These are phyloP conservation scores for Globisporangium rhizosaccharum DNA, from an alignment of 352 stramenopile species.

Conservation along the genomic window DNA sequence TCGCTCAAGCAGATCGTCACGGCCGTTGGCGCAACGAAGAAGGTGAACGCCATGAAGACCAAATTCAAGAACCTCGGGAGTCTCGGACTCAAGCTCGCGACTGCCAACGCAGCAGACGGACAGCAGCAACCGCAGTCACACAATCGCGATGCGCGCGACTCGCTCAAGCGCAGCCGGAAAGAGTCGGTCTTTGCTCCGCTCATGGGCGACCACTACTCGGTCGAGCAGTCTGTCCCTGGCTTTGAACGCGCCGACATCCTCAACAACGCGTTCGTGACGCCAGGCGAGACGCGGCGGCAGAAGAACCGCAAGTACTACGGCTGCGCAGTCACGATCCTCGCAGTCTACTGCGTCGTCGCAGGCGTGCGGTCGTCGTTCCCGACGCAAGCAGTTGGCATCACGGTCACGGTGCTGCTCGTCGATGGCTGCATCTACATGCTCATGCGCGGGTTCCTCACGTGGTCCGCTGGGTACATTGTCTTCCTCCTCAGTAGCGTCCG, in stretches of 20 bases:
- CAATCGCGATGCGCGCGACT: neutral
- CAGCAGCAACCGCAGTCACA: constrained; percentile 15
- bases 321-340: constrained; percentile 37
- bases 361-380: constrained; percentile 48
- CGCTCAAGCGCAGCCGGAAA: constrained; percentile 31
- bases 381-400: constrained; percentile 54
- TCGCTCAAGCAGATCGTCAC: constrained; percentile 77
- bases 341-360: constrained; percentile 59
- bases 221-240: constrained; percentile 69
- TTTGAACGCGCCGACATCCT: constrained; percentile 72
- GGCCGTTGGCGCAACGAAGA: constrained; percentile 68
- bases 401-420: constrained; percentile 58
- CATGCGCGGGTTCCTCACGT: constrained; percentile 54
- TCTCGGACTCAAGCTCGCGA: constrained; percentile 65
- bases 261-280: constrained; percentile 73
- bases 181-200: constrained; percentile 70
- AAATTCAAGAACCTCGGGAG: constrained; percentile 84
- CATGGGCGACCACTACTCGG: constrained; percentile 72
- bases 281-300: constrained; percentile 33
- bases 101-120: constrained; percentile 25
- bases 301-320: constrained; percentile 53
- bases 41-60: constrained; percentile 66
- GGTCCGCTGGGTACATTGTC: constrained; percentile 78
- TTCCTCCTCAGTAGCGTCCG: constrained; percentile 69
- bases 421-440: constrained; percentile 78